Base-by-base conservation (phyloP, 1,284 basidiomycete species). In the Ganoderma meredithae region DNA sequence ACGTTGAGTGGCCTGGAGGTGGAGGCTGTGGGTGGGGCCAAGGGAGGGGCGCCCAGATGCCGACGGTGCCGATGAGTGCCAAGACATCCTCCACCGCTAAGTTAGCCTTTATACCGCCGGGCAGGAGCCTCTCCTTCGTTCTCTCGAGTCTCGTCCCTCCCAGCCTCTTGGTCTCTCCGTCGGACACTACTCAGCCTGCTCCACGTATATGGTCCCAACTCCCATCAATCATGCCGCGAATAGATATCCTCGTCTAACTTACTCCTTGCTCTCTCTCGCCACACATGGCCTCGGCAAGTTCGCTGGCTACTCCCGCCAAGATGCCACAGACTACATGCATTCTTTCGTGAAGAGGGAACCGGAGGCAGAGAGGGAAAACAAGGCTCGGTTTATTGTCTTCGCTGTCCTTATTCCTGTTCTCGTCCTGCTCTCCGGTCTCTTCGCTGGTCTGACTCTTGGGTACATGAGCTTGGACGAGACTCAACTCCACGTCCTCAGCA, bases 401-500 rank as follows among this genome's bases (percentile, higher is more conserved):
- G 84, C 80, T 22, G 72, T 81, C 55, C 84, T 90, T 71, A 88
- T 89, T 40, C 88, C 88, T 44, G 69, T 88, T 27, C 84, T 89
- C 70, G 88, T 89, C 72, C 75, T 88, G 75, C 73, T 87, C 67
- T 89, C 87, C 64, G 88, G 88, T 74, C 72, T 89, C 66, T 89
- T 92, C 80, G 90, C 91, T 68, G 91, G 89, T 73, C 80, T 95
- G 71, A 94, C 93, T 65, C 82, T 94, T 60, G 95, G 95, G 7
- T 97, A 96, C 80, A 96, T 97, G 93, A 94, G 92, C 74, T 85
- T 97, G 75, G 95, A 96, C 80, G 93, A 94, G 79, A 97, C 95
- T 7, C 95, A 97, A 83, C 86, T 97, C 33, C 91, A 93, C 76
- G 95, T 97, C 1, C 83, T 97, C 17, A 88, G 91, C 70, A 90